Evolutionary conservation across 2,329 filamentous ascomycete genomes (phyloP), one percentile per base, ranked within the genome.

Genomic region (Cladosporium sp.): DNA sequence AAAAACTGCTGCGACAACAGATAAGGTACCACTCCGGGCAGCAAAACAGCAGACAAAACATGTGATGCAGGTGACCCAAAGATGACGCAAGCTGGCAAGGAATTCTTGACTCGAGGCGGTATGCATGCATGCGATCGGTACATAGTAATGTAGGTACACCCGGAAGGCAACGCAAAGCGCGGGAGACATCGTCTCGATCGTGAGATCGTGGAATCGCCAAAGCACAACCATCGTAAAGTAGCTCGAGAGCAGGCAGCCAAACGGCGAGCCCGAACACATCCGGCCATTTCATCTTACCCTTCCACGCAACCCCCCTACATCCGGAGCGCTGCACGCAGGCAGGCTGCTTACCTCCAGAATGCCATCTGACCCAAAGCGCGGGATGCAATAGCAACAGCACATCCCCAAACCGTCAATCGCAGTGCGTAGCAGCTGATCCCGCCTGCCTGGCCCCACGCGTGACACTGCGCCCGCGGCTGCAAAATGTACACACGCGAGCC

Each of bases 381-480:
- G 58, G 58, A 61, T 61, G 58, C 21, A 61, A 35, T 50, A 46
- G 58, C 26, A 46, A 44, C 58, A 61, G 33, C 33, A 55, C 31
- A 33, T 29, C 28, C 40, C 58, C 58, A 49, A 61, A 46, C 52
- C 18, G 28, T 55, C 52, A 29, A 55, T n/a, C 8, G 40, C 40
- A 21, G 40, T 10, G 16, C 3, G 40, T 12, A 33, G 16, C 52
- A 55, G 52, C 52, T 55, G 52, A 55, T 55, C 52, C 28, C 52
- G 28, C 29, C 28, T 29, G 28, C 31, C 26, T 33, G 28, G 52
- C 52, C 40, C 23, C 52, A 55, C 52, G 52, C 52, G 52, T 55
- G 52, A 55, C 52, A 55, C 52, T 55, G 52, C 52, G 52, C 28
- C 52, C 52, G 52, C n/a, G 8, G 52, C 52, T 33, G 52, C 28